Evolutionary conservation across 192 early-diverging fungal species (phyloP), one percentile per base, ranked within the genome.

Genomic region (Backusella luteola): DNA sequence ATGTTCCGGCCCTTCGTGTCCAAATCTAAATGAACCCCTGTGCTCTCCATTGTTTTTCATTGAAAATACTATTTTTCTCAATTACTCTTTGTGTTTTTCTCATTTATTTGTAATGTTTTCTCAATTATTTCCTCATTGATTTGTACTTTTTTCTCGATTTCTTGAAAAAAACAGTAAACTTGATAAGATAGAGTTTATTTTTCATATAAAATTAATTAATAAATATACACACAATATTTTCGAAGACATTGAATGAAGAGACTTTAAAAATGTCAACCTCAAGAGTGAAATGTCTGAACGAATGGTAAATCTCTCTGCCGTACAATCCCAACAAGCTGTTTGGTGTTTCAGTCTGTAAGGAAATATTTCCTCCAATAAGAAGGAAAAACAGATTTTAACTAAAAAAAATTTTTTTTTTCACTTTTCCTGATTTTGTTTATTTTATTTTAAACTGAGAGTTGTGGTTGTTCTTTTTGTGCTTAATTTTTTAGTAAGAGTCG

Each of bases 321-420:
- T 72, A 72, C 70, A 72, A 72, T 72, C 70, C 70, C 44, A 41
- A 49, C 39, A 46, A 15, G 29, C 44, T 32, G 70, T 72, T 39
- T 34, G 32, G 29, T 26, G 26, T 72, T 29, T 72, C 29, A 49
- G 32, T 46, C 1, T 26, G 39, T 46, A 44, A 72, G 70, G 70
- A 72, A 72, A 72, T 72, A 32, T 72, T 72, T 72, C 70, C 70
- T 32, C 35, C 35, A n/a, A 36, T 68, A 49, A 71, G 42, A 26
- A 72, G 41, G 70, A 39, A 72, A 71, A 46, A 72, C 70, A 72
- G 70, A 72, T 72, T n/a, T 17, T 19, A 34, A 72, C 0, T 34
- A 32, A 23, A 36, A 23, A 12, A 23, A 23, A 3, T 9, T 9
- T 26, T 26, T 3, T 21, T 36, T 35, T 9, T 42, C 0, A 15